A percentile compares a stretch with the other conserved stretches of the same genome.
phyloP scores from a whole-genome alignment of 768 basidiomycete genomes.

The Asterophora parasitica region DNA sequence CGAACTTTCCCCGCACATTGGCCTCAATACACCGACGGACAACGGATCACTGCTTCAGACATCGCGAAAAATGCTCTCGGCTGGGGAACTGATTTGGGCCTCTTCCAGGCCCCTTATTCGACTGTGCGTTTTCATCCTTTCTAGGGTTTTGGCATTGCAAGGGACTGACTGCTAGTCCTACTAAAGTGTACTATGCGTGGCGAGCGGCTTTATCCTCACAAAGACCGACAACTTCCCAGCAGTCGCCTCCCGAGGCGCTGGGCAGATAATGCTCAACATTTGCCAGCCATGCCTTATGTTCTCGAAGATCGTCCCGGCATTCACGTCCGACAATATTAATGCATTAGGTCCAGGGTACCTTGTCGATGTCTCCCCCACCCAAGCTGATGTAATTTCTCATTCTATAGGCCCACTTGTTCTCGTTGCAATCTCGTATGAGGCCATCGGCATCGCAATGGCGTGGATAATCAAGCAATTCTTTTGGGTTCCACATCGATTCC shows the following conservation, averaged over 20 bases:
- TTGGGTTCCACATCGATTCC: slow-evolving; percentile 76
- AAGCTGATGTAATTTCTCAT: background rate
- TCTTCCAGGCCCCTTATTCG: slow-evolving; percentile 56
- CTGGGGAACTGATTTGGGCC: slow-evolving; percentile 55
- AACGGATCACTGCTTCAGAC: background rate
- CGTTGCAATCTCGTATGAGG: slow-evolving; percentile 56
- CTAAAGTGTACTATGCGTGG: slow-evolving; percentile 50
- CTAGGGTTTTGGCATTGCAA: too few species aligned
- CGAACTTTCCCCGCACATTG: too few species aligned
- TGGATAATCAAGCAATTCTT: slow-evolving; percentile 57
- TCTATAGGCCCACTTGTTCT: slow-evolving; percentile 56
- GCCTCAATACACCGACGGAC: too few species aligned
- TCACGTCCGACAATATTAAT: slow-evolving; percentile 50
- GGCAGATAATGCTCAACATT: slow-evolving; percentile 61
- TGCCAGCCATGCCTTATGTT: slow-evolving; percentile 63
- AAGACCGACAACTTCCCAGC: slow-evolving; percentile 57
- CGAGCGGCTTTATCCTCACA: slow-evolving; percentile 52
- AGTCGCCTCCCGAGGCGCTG: slow-evolving; percentile 53
- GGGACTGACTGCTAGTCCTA: slow-evolving; percentile 2
- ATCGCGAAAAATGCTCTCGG: slow-evolving; percentile 22
- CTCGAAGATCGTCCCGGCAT: slow-evolving; percentile 67
- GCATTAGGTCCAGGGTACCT: slow-evolving; percentile 39
- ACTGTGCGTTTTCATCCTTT: slow-evolving; percentile 35
- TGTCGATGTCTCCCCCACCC: too few species aligned
- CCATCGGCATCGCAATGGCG: slow-evolving; percentile 47